Conservation (phyloP, 106 monocot species). For the Apostasia ramifera region DNA sequence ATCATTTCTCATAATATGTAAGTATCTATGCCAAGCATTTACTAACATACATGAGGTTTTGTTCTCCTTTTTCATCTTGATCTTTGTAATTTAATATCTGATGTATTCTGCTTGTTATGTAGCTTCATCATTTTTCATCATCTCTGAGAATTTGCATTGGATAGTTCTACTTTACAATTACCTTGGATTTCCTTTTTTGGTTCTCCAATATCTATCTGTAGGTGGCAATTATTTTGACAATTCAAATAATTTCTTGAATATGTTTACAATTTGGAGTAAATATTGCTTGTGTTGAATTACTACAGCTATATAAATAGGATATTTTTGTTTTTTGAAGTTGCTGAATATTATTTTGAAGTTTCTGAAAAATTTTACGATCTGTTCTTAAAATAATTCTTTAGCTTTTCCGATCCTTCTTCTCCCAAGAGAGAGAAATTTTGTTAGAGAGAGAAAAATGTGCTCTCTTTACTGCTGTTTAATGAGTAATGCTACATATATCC, state of each 20-base stretch:
- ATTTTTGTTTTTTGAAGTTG: no score
- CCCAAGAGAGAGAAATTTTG: no score
- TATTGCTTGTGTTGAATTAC: no score
- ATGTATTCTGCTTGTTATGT: not conserved
- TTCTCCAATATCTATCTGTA: not conserved
- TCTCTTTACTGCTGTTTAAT: no score
- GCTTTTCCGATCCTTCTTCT: no score
- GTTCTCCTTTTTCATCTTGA: not conserved
- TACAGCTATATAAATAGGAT: no score
- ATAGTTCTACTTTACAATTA: not conserved
- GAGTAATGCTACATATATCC: no score
- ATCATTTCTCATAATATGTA: constrained; percentile 63
- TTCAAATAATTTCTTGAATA: not conserved
- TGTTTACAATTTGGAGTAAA: not conserved
- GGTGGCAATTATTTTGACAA: not conserved
- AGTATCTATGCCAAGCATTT: constrained; percentile 11
- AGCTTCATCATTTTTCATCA: not conserved
- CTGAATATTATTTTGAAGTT: no score
- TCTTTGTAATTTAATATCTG: not conserved
- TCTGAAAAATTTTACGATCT: no score
- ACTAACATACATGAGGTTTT: not conserved
- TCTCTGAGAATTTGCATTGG: not conserved
- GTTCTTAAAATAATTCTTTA: no score
- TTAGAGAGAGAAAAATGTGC: no score
- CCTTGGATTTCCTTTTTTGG: not conserved